Evolutionary conservation across 129 eudicot genomes (phyloP), one percentile per base, ranked within the genome.

Genomic region (Sambucus nigra): DNA sequence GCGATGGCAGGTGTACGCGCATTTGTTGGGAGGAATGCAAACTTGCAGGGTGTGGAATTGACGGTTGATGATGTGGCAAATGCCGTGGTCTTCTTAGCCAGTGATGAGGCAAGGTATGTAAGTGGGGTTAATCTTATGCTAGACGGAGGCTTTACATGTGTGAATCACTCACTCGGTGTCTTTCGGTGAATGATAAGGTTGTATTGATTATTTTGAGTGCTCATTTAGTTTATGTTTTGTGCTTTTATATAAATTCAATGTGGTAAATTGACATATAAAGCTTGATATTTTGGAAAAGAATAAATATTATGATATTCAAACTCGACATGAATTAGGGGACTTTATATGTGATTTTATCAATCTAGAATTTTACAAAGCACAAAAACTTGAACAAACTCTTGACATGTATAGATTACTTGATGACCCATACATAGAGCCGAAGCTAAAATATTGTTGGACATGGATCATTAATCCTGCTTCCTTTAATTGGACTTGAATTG

Each of bases 41-140:
- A 88, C 57, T 62, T 88, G 80, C 76, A 84, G 24, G 95, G 97
- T 5, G 88, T 84, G 69, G 95, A 84, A 26, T 65, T 88, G 76
- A 55, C 69, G 18, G 17, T 52, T 15, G 78, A 80, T 44, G 97
- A 88, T 39, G 97, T 88, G 44, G 97, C 97, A 0, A 84, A 84
- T 54, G 80, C 92, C 4, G 93, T 78, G 41, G 21, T 88, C n/a
- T 88, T 88, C 60, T 78, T 88, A 44, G 97, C 93, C 0, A 84
- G 92, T 56, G 97, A 88, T 25, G 97, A 88, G 41, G 73, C 97
- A 2, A 80, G 85, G 73, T 88, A 88, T 44, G 58, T 81, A 16
- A 88, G 97, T 29, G 97, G 97, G 25, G 64, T 19, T 19, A 88
- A 88, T 61, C 74, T 88, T 55, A 81, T 88, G 80, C 84, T 88